Base-by-base conservation (phyloP, 164 flowering plant genomes). In the Santalum album region DNA sequence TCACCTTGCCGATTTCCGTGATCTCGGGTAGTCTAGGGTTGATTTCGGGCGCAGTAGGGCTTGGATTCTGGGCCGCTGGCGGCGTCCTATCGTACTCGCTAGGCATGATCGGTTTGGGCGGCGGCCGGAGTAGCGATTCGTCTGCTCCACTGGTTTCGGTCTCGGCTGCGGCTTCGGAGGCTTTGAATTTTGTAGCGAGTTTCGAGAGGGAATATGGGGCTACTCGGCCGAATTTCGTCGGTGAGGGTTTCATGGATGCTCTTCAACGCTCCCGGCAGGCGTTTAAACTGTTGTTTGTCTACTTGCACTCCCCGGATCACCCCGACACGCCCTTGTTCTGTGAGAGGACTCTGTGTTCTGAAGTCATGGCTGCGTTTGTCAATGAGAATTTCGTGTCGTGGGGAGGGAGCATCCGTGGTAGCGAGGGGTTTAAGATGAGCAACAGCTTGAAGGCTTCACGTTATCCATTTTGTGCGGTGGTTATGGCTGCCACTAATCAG, bases 361-460 rank as follows among this genome's bases (percentile, higher is more conserved):
- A 85, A 42, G 62, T 59, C 0, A 10, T 92, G 38, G 66, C 75
- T 10, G 82, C 82, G 0, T 89, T 89, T 65, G 68, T 92, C 51
- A 92, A 92, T 46, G 96, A 87, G 80, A 89, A 92, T 63, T 92
- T 92, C 21, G 92, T 92, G 25, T 57, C 81, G 0, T 92, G 99
- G 99, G 99, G 97, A 14, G 99, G 91, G 64, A 87, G 92, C 48
- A 87, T 92, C 25, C 67, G 91, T 47, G 77, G 82, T 1, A 92
- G 92, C 46, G 99, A 92, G 59, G 99, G 99, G 22, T 92, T 92
- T 62, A 92, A 90, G 86, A 92, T 92, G 99, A 92, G 99, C 66
- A 89, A 90, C 51, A 87, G 96, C 65, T 79, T 92, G 78, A 92
- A 89, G 72, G 99, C 95, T 0, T 92, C 99, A 0, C 65, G 90